Conservation (phyloP, 192 early-diverging fungal genomes). For the Podila verticillata region DNA sequence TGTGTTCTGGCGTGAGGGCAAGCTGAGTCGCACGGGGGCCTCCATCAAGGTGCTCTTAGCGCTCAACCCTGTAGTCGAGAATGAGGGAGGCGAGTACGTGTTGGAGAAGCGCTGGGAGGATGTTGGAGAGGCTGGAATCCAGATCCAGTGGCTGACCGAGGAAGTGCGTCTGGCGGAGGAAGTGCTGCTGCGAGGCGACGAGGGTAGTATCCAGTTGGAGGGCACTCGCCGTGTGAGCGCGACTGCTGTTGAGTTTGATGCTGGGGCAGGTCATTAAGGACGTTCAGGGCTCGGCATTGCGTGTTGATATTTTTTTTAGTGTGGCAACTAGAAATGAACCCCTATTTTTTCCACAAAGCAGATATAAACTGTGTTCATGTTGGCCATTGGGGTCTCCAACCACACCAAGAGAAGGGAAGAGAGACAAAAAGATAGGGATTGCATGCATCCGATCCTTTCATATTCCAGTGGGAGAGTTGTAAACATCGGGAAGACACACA, state of each 20-base stretch:
- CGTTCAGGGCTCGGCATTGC: too few species aligned
- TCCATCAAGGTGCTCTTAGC: slow-evolving; percentile 35
- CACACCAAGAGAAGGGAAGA: too few species aligned
- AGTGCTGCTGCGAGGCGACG: slow-evolving; percentile 2
- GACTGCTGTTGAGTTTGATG: slow-evolving; percentile 28
- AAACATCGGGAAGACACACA: too few species aligned
- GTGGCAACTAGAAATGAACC: too few species aligned
- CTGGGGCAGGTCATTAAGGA: neutral
- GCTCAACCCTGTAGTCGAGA: slow-evolving; percentile 32
- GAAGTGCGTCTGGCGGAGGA: slow-evolving; percentile 24
- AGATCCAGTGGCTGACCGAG: slow-evolving; percentile 41
- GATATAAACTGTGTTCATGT: too few species aligned
- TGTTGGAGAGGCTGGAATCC: slow-evolving; percentile 33
- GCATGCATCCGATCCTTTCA: neutral
- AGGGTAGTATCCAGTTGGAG: neutral
- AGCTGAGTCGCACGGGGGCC: slow-evolving; percentile 27
- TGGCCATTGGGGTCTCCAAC: too few species aligned
- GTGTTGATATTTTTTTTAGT: too few species aligned
- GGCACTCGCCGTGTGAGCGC: slow-evolving; percentile 37
- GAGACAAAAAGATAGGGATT: too few species aligned
- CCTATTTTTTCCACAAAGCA: too few species aligned
- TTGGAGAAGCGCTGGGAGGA: slow-evolving; percentile 49
- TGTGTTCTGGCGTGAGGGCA: slow-evolving; percentile 48
- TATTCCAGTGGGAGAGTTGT: neutral
- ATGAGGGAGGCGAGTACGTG: slow-evolving; percentile 48